Percentiles rank a stretch among this genome's conserved stretches.
These are phyloP conservation scores for Apiotrichum veenhuisii DNA, from an alignment of 1,284 basidiomycete species.

Conservation along the genomic window DNA sequence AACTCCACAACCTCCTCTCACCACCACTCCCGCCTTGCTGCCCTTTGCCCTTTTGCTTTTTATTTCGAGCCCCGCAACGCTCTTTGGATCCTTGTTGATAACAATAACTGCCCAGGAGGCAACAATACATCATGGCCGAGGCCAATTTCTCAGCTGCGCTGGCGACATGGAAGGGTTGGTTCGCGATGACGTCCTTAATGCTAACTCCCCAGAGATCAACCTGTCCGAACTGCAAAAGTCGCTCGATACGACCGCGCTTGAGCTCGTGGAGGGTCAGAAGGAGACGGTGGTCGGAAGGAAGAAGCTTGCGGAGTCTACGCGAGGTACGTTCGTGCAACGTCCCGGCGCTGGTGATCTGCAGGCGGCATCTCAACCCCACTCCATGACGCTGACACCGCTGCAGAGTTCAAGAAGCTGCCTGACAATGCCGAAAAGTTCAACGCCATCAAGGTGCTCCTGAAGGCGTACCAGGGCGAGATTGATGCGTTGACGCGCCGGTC, in stretches of 20 bases:
- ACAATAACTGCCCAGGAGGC: not conserved
- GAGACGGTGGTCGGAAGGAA: constrained; percentile 91
- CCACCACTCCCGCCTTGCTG: not conserved
- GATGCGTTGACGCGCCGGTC: constrained; percentile 88
- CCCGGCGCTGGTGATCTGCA: not conserved
- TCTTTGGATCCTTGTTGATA: too few species aligned
- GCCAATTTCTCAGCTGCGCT: constrained; percentile 76
- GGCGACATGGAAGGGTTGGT: constrained; percentile 77
- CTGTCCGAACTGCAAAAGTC: constrained; percentile 86
- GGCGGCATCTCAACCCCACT: not conserved
- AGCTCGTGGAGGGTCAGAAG: constrained; percentile 96
- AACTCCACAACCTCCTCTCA: not conserved
- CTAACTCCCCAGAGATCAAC: constrained; percentile 64
- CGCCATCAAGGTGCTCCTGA: constrained; percentile 81
- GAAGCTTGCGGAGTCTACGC: constrained; percentile 84
- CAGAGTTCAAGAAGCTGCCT: constrained; percentile 90
- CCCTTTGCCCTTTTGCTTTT: too few species aligned
- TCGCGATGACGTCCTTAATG: not conserved
- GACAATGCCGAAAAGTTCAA: constrained; percentile 74
- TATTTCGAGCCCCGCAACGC: too few species aligned
- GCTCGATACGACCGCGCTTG: constrained; percentile 81
- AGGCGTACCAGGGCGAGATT: constrained; percentile 95
- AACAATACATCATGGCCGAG: constrained; percentile 39
- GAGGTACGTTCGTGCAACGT: constrained; percentile 57
- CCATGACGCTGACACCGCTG: not conserved